These are phyloP conservation scores for Fusarium marasasianum DNA, from an alignment of 2,329 filamentous ascomycete species.

Conservation along the genomic window DNA sequence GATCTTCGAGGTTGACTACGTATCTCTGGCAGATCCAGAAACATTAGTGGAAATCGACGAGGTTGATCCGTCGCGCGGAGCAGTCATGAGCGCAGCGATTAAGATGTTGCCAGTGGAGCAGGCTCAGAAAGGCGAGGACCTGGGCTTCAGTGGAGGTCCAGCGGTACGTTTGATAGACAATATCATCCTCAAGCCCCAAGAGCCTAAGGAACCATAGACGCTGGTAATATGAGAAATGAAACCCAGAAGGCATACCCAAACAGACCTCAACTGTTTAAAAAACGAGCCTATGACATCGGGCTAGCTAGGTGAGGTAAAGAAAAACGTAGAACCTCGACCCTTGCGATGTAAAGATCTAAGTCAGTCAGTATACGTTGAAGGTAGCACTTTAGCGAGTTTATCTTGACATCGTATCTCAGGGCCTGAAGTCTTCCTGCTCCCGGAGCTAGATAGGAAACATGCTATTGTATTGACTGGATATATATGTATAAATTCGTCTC, in stretches of 20 bases:
- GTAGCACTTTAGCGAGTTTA: background rate
- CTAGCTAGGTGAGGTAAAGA: background rate
- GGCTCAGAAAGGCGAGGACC: constrained; percentile 74
- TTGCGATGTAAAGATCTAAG: background rate
- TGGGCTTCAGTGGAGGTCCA: constrained; percentile 77
- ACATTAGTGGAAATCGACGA: constrained; percentile 80
- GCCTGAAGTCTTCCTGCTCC: background rate
- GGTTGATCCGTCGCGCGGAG: constrained; percentile 76
- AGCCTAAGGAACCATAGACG: constrained; percentile 20
- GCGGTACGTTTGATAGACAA: constrained; percentile 94
- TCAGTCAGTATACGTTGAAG: too few species aligned
- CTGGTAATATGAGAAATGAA: background rate
- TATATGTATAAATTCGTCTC: constrained; percentile 12
- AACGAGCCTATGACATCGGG: background rate
- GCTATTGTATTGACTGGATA: background rate
- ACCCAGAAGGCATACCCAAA: constrained; percentile 28
- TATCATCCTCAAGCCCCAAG: constrained; percentile 70
- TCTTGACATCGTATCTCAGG: background rate
- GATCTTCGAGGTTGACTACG: constrained; percentile 86
- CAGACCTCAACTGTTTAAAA: constrained; percentile 21
- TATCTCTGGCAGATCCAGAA: constrained; percentile 87
- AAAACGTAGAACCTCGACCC: background rate
- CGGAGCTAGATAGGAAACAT: background rate
- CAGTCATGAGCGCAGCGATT: constrained; percentile 87
- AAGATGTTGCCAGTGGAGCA: constrained; percentile 87